A percentile compares a stretch with the other conserved stretches of the same genome.
phyloP scores from a whole-genome alignment of 306 rosid genomes.

The Trichosanthes cucumerina region DNA sequence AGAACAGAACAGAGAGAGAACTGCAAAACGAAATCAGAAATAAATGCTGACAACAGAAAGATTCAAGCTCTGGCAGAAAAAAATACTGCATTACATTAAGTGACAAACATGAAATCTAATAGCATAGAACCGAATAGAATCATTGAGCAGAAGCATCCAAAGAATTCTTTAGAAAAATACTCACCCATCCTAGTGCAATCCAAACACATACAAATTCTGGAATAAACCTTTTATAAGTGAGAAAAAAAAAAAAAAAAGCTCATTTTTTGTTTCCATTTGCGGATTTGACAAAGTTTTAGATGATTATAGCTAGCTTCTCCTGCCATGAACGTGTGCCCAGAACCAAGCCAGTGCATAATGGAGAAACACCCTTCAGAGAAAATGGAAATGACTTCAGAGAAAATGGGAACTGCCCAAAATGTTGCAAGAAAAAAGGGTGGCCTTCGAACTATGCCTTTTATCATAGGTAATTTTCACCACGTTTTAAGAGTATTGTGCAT shows the following conservation, averaged over 20 bases:
- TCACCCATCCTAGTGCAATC: neutral
- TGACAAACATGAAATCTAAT: neutral
- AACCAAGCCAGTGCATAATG: constrained; percentile 15
- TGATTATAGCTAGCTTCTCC: constrained; percentile 1
- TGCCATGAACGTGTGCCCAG: constrained; percentile 2
- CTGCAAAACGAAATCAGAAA: neutral
- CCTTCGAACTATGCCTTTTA: constrained; percentile 62
- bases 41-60: neutral
- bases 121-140: neutral
- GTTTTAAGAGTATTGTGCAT: neutral
- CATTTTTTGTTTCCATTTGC: constrained; percentile 6
- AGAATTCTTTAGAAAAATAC: neutral
- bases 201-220: neutral
- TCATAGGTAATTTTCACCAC: constrained; percentile 35
- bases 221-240: neutral
- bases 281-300: constrained; percentile 7
- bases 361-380: constrained; percentile 26
- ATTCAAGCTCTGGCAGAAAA: neutral
- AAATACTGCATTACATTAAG: neutral
- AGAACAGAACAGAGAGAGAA: neutral
- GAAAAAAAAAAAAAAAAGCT: neutral
- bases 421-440: constrained; percentile 50
- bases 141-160: neutral
- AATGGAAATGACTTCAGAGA: constrained; percentile 28
- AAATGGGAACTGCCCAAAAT: constrained; percentile 19